Percentiles rank a stretch among this genome's conserved stretches.
phyloP scores from a whole-genome alignment of 2,329 filamentous ascomycete species.

The Colletotrichum gigasporum region DNA sequence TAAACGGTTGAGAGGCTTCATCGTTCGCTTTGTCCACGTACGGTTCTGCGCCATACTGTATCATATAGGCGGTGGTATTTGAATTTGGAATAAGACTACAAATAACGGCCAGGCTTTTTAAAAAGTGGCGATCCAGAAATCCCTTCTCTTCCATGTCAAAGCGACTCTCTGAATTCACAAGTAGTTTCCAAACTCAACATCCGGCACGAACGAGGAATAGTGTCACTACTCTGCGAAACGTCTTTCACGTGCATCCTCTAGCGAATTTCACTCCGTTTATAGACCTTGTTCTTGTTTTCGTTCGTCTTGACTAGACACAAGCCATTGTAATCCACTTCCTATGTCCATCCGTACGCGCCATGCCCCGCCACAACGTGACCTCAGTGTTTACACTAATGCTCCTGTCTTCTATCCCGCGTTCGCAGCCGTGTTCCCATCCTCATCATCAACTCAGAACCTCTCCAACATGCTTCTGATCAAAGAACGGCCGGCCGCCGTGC shows the following conservation, averaged over 20 bases:
- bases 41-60: not conserved
- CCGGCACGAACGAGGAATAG: too few relatives aligned
- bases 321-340: not conserved
- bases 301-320: too few relatives aligned
- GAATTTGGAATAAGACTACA: not conserved
- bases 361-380: too few relatives aligned
- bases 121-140: not conserved
- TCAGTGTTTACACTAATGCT: not conserved
- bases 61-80: not conserved
- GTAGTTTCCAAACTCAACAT: not conserved
- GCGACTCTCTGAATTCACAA: not conserved
- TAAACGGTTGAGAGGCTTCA: not conserved
- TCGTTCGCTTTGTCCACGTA: not conserved
- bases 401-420: not conserved
- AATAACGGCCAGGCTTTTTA: not conserved
- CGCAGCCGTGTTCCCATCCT: not conserved
- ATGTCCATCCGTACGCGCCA: too few relatives aligned
- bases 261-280: too few relatives aligned
- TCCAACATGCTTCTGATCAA: not conserved
- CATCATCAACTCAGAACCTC: not conserved
- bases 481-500: not conserved
- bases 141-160: not conserved
- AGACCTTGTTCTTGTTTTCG: too few relatives aligned
- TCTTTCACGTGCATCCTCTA: too few relatives aligned
- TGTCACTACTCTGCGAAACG: too few relatives aligned